Evolutionary conservation across 768 basidiomycete genomes (phyloP), one percentile per base, ranked within the genome.

Genomic region (Sporobolomyces roseus): DNA sequence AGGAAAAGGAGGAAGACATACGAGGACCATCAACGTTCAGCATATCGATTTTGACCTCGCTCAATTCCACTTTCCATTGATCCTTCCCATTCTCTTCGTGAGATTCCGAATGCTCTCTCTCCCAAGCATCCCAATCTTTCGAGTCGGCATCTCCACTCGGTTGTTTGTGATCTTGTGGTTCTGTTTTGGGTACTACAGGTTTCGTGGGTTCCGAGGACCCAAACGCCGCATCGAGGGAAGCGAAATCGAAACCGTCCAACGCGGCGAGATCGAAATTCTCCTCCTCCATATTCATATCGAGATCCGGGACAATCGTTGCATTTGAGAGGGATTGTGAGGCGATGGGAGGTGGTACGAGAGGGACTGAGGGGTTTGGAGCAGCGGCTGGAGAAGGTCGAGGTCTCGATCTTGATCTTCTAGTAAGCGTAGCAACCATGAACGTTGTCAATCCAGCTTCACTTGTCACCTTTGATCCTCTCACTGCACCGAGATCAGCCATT

Each of bases 11-110:
- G 49, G 27, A 7, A 27, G 17, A 21, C 25, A 14, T 61, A 72
- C 71, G 56, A 5, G 63, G 63, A 6, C 66, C 71, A 7, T 63
- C 71, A 21, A 32, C 13, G 1, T 27, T 51, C 4, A 25, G 27
- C 71, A 68, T 72, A 49, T 72, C 66, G 21, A 72, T 51, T 50
- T 53, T 38, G 2, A 72, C 60, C 55, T 72, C 71, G 27, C 54
- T 43, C 50, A 72, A 21, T 50, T 68, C 66, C 27, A 72, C 53
- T 14, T 19, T 38, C 53, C 60, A 54, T 49, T 56, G 48, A 21
- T 43, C 48, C 17, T 35, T 35, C 23, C 17, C 41, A 19, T 45
- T 30, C 12, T 45, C 41, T 16, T 59, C 43, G n/a, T n/a, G n/a
- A n/a, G n/a, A n/a, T n/a, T n/a, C n/a, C n/a, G n/a, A n/a, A n/a